Evolutionary conservation across 2,329 filamentous ascomycete genomes (phyloP), one percentile per base, ranked within the genome.

Genomic region (Gremmenia infestans): DNA sequence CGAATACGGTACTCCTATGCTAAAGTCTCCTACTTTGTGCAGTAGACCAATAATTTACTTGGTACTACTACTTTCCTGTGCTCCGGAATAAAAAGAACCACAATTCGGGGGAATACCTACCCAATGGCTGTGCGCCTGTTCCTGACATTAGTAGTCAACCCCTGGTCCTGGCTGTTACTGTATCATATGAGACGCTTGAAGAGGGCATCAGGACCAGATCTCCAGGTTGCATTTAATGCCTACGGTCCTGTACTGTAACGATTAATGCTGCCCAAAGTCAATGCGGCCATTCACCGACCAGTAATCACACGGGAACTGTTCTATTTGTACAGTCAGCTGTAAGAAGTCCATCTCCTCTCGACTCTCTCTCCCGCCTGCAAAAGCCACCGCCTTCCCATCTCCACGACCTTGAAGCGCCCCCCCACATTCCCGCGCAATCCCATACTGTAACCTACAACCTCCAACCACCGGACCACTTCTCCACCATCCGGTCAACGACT

Each of bases 141-240:
- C 45, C 45, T 47, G 45, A 15, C 45, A 23, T 25, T 45, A 22
- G 8, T 45, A 3, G 8, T 9, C 11, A 8, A 15, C 45, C 52
- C 52, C 45, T 53, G 52, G 12, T 17, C 36, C 23, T 43, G 25
- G 25, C 8, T 28, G 25, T 28, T 45, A 25, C 23, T 5, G 23
- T 25, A 25, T 25, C 23, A 6, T 25, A 17, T 40, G 32, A 53
- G 45, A 53, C 52, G 45, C 43, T 28, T 28, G 25, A 28, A 28
- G 25, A 28, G 25, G 25, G 25, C n/a, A 47, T 46, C 52, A 48
- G 43, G 15, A 22, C 32, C 43, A 9, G 25, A 8, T 9, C 25
- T 28, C 32, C 32, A 32, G 35, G 22, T 14, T 40, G 7, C 51
- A 53, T 48, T 53, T 53, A 53, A 53, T 53, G 51, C 51, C 43